Evolutionary conservation across 352 stramenopile species (phyloP).

Genomic region (Phytophthora boehmeriae): DNA sequence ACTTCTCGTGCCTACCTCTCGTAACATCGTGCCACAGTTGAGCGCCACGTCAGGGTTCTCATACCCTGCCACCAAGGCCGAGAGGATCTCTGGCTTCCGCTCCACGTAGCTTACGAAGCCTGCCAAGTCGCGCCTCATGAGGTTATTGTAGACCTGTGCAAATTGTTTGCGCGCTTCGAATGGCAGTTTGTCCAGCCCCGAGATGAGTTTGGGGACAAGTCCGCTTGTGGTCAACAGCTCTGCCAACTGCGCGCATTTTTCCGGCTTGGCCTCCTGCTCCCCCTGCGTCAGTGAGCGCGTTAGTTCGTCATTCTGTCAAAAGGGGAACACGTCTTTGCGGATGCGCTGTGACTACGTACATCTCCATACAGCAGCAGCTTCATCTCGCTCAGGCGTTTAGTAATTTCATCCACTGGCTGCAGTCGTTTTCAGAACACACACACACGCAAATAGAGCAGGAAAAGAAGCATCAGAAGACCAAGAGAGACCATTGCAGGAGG

Average conservation of each 20-base stretch:
- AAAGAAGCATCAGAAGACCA: background rate
- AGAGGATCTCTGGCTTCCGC: slow-evolving; percentile 72
- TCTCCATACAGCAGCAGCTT: slow-evolving; percentile 86
- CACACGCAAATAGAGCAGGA: background rate
- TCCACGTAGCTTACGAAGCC: slow-evolving; percentile 87
- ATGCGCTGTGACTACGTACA: slow-evolving; percentile 23
- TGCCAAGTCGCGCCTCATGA: slow-evolving; percentile 85
- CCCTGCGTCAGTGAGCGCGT: slow-evolving; percentile 36
- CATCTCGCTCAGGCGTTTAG: slow-evolving; percentile 87
- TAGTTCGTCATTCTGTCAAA: too few relatives aligned
- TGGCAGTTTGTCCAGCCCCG: slow-evolving; percentile 68
- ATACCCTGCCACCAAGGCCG: slow-evolving; percentile 82
- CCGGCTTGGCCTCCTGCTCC: slow-evolving; percentile 75
- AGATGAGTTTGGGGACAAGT: slow-evolving; percentile 76
- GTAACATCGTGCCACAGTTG: slow-evolving; percentile 90
- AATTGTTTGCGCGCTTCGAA: slow-evolving; percentile 90
- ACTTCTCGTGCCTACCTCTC: slow-evolving; percentile 56
- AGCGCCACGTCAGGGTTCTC: slow-evolving; percentile 88
- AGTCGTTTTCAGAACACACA: background rate
- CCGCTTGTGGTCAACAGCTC: slow-evolving; percentile 70
- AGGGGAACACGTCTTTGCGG: too few relatives aligned
- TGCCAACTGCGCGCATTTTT: slow-evolving; percentile 84
- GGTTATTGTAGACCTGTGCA: slow-evolving; percentile 90
- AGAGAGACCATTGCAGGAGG: background rate
- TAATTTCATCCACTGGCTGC: slow-evolving; percentile 63